Evolutionary conservation across 345 rosid species (phyloP).

Genomic region (Clausena lansium): DNA sequence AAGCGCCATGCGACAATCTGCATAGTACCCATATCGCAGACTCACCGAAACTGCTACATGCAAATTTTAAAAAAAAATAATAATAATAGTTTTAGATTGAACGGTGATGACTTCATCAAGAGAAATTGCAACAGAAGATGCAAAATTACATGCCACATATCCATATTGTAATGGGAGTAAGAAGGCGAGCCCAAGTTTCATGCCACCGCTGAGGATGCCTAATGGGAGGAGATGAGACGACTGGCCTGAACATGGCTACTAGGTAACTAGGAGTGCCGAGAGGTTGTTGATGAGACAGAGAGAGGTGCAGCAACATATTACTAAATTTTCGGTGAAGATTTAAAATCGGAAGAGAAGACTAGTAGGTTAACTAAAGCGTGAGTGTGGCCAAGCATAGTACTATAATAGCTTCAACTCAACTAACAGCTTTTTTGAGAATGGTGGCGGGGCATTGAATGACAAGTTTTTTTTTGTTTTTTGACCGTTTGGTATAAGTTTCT

Average conservation of each 20-base stretch:
- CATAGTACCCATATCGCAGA: slow-evolving; percentile 50
- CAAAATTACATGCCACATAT: slow-evolving; percentile 69
- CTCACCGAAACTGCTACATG: slow-evolving; percentile 45
- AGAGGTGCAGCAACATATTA: not conserved
- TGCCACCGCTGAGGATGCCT: slow-evolving; percentile 27
- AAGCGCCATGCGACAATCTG: slow-evolving; percentile 47
- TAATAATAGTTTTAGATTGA: too few relatives aligned
- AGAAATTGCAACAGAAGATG: slow-evolving; percentile 2
- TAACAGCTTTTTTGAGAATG: slow-evolving; percentile 11
- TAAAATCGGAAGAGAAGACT: slow-evolving; percentile 28
- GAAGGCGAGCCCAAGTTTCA: slow-evolving; percentile 33
- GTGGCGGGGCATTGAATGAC: slow-evolving; percentile 37
- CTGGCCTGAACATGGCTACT: slow-evolving; percentile 40
- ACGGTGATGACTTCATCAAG: not conserved
- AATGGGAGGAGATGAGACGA: not conserved
- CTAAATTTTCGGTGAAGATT: not conserved
- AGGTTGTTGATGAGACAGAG: not conserved
- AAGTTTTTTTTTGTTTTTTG: slow-evolving; percentile 25
- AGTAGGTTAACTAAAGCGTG: slow-evolving; percentile 33
- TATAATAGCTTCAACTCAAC: slow-evolving; percentile 6
- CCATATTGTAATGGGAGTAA: slow-evolving; percentile 44
- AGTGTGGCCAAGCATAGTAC: not conserved
- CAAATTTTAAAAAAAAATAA: not conserved
- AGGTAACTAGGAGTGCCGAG: not conserved
- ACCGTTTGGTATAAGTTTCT: slow-evolving; percentile 40